Percentiles rank a stretch among this genome's conserved stretches.
These are phyloP conservation scores for Chlamydomonas schloesseri DNA, from an alignment of 139 green algal species.

Conservation along the genomic window DNA sequence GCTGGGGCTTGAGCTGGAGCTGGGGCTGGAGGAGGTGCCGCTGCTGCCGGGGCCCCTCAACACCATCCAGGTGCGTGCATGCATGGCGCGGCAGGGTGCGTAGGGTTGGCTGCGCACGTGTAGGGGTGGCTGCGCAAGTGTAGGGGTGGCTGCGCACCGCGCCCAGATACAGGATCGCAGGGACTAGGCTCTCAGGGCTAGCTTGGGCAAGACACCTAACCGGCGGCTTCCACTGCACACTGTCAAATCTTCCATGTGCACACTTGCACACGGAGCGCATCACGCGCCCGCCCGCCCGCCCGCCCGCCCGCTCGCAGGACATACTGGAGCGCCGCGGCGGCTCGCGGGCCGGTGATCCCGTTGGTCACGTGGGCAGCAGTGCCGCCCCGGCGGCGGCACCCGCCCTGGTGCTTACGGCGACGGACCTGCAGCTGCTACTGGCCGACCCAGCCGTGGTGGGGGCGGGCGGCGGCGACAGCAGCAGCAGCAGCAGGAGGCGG, in stretches of 20 bases:
- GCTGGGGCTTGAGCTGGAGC: not conserved
- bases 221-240: too few relatives aligned
- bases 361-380: not conserved
- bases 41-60: not conserved
- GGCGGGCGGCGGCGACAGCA: too few relatives aligned
- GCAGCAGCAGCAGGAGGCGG: too few relatives aligned
- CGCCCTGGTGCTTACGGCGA: not conserved
- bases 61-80: constrained; percentile 22
- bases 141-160: too few relatives aligned
- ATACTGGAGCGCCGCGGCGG: constrained; percentile 8
- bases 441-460: not conserved
- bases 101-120: too few relatives aligned
- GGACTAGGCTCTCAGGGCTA: too few relatives aligned
- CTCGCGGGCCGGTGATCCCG: not conserved
- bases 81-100: not conserved
- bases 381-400: not conserved
- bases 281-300: too few relatives aligned
- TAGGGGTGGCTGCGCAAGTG: too few relatives aligned
- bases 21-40: not conserved
- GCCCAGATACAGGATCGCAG: too few relatives aligned
- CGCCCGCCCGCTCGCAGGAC: not conserved
- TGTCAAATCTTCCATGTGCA: too few relatives aligned
- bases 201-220: too few relatives aligned
- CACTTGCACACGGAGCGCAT: too few relatives aligned
- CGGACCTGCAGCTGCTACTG: constrained; percentile 1